Evolutionary conservation across 2,329 filamentous ascomycete species (phyloP), one percentile per base, ranked within the genome.

Genomic region (Xylaria hypoxylon): DNA sequence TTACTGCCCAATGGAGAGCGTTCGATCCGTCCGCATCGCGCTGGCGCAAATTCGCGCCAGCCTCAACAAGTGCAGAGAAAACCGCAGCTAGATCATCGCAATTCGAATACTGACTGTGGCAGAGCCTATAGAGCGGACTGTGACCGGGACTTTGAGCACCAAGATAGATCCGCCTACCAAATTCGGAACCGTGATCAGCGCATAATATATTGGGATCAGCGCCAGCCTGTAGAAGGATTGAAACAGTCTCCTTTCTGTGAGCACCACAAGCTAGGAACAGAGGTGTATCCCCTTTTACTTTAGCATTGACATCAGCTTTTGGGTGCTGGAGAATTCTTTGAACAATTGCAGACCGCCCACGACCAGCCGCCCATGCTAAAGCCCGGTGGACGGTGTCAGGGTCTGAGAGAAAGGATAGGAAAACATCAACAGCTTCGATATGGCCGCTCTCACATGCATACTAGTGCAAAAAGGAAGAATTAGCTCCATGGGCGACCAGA

Each of bases 121-220:
- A 63, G n/a, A 63, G 52, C 42, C 8, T 51, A 7, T n/a, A 24
- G 8, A 63, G 60, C 5, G 60, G 60, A 45, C 60, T 58, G 15
- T 19, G 6, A 28, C 26, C 22, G 6, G n/a, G n/a, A n/a, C n/a
- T n/a, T n/a, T n/a, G n/a, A n/a, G n/a, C n/a, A n/a, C n/a, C n/a
- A n/a, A n/a, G n/a, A n/a, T n/a, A n/a, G n/a, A n/a, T n/a, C n/a
- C n/a, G n/a, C n/a, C n/a, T n/a, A n/a, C n/a, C n/a, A n/a, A n/a
- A n/a, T n/a, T n/a, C n/a, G n/a, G n/a, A n/a, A n/a, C n/a, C n/a
- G n/a, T n/a, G n/a, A n/a, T n/a, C n/a, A n/a, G n/a, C n/a, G n/a
- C n/a, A n/a, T n/a, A n/a, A 31, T 5, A 31, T 31, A n/a, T 63
- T 63, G 24, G 60, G 60, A 58, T 63, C 45, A 42, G 52, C 60